phyloP scores from a whole-genome alignment of 1,284 basidiomycete genomes.

The Trichosporon sp. region DNA sequence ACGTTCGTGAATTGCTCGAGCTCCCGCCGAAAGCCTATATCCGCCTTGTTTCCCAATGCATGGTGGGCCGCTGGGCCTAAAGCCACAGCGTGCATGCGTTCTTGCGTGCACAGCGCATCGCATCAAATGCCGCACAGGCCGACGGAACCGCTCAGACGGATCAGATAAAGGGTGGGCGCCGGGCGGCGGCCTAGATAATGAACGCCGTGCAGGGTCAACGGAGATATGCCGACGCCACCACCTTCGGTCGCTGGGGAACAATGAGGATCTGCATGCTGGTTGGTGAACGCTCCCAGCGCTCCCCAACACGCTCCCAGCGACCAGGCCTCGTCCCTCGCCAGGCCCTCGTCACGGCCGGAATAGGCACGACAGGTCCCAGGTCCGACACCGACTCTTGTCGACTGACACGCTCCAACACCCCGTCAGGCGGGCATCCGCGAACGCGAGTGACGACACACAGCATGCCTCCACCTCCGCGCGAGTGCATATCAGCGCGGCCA shows the following conservation, averaged over 20 bases:
- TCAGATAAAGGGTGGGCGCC: background rate
- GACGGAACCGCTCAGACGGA: background rate
- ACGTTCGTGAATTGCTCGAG: background rate
- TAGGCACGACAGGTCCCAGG: background rate
- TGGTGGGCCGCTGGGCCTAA: background rate
- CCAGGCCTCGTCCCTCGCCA: background rate
- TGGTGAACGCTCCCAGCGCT: too few species aligned
- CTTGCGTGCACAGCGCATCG: background rate
- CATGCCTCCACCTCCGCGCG: background rate
- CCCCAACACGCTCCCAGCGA: too few species aligned
- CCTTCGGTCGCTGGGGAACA: background rate
- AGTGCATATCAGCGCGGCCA: background rate
- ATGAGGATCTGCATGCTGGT: too few species aligned
- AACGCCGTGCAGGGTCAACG: background rate
- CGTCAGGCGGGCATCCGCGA: background rate
- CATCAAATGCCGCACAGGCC: background rate
- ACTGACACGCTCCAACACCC: background rate
- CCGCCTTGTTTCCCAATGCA: background rate
- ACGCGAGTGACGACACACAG: background rate
- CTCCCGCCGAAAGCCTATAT: background rate
- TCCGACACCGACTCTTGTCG: background rate
- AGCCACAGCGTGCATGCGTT: background rate
- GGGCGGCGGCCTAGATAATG: background rate
- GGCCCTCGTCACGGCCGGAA: background rate
- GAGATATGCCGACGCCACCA: background rate